Evolutionary conservation across 1,139 yeast species (phyloP), one percentile per base, ranked within the genome.

Genomic region (Suhomyces choctaworum): DNA sequence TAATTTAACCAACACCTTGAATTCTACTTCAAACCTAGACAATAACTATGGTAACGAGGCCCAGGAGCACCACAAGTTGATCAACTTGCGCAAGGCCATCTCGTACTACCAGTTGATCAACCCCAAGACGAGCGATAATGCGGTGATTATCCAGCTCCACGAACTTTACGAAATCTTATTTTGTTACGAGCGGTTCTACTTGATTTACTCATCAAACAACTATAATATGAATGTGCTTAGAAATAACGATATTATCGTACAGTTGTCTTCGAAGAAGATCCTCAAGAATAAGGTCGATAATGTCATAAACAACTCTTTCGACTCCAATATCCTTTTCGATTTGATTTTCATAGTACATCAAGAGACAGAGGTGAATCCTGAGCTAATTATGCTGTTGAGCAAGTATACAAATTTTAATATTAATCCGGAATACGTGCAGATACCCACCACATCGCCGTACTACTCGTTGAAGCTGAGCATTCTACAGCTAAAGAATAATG

Each of bases 161-260:
- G 73, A 68, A 43, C 52, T 68, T 27, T 67, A 56, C 44, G 70
- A 65, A 37, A 51, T 53, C 29, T 46, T 68, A 28, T 66, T 57
- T 39, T 47, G 59, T 3, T 50, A 54, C 38, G 74, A 68, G 47
- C 48, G 70, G 25, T 56, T 62, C 31, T 60, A 62, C 38, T 50
- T 63, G 35, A 46, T 64, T 19, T 54, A 59, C 19, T 56, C 62
- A 20, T 58, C 65, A n/a, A 58, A 58, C 44, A 54, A 54, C 32
- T 46, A 47, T 36, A 46, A 41, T 22, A 27, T 45, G 34, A 50
- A 51, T 34, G 32, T 55, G 10, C 26, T 50, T 8, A 35, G 56
- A 14, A 42, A 58, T 31, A 58, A 57, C 38, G 58, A 56, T 35
- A 31, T 48, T 11, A 31, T 54, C 11, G 21, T 48, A 13, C 50